phyloP scores from a whole-genome alignment of 257 asterid species.

The Haberlea rhodopensis region DNA sequence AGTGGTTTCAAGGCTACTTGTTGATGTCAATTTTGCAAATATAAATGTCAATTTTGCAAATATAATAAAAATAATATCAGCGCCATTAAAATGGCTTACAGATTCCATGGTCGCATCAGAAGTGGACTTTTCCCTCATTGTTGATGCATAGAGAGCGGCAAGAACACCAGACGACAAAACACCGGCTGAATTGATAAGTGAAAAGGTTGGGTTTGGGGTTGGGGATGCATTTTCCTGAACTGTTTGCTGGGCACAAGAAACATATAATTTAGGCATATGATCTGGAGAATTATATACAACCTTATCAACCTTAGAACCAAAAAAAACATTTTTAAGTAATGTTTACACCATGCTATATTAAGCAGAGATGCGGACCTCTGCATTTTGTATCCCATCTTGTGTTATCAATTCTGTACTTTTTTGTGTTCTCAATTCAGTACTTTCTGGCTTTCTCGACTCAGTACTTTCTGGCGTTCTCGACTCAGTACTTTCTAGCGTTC shows the following conservation, averaged over 20 bases:
- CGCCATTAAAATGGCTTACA: slow-evolving; percentile 44
- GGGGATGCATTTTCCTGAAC: slow-evolving; percentile 38
- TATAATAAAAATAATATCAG: not conserved
- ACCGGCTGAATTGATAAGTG: slow-evolving; percentile 64
- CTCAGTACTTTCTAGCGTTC: not conserved
- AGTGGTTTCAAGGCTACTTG: not conserved
- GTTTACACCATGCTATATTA: slow-evolving; percentile 22
- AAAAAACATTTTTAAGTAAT: slow-evolving; percentile 22
- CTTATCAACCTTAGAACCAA: not conserved
- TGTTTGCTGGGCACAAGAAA: slow-evolving; percentile 39
- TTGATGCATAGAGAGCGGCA: slow-evolving; percentile 59
- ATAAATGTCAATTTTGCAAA: not conserved
- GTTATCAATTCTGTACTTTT: slow-evolving; percentile 14
- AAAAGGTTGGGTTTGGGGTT: slow-evolving; percentile 34
- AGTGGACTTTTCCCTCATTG: slow-evolving; percentile 47
- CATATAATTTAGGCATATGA: slow-evolving; percentile 27
- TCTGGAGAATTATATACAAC: slow-evolving; percentile 20
- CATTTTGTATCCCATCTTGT: slow-evolving; percentile 38
- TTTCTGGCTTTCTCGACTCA: no score
- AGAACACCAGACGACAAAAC: slow-evolving; percentile 60
- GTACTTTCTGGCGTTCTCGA: not conserved
- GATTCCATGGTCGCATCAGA: slow-evolving; percentile 63
- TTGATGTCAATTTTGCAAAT: not conserved
- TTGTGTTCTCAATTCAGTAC: not conserved
- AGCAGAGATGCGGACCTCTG: slow-evolving; percentile 54